Base-by-base conservation (phyloP, 1,284 basidiomycete species). In the Wallemia hederae region DNA sequence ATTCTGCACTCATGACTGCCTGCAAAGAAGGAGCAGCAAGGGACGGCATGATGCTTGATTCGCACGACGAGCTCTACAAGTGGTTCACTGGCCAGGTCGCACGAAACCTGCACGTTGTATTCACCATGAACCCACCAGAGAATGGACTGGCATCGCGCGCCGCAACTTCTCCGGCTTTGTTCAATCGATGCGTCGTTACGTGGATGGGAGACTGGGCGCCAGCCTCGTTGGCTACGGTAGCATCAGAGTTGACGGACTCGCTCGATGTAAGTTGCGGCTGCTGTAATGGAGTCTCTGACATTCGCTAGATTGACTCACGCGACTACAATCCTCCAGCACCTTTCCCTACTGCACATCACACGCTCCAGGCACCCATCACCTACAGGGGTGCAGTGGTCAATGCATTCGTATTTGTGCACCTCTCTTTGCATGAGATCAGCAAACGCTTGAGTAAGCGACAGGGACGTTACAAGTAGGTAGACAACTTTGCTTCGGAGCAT, bases 161-260 rank as follows among this genome's bases (percentile, higher is more conserved):
- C 7, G 92, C 94, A 0, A 97, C 94, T 0, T 97, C 91, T 0
- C 94, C 94, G 2, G 91, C 91, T 19, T 75, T 96, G 66, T 97
- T 97, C 80, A 97, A 97, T 73, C 82, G 91, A 74, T 97, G 91
- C 69, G 91, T 96, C 2, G 76, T 97, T 62, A 90, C 96, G 71
- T 96, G 91, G 91, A 96, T 96, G 66, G 90, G 91, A 39, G 89
- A 94, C 69, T 96, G 91, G 91, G 89, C 90, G 5, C 88, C 92
- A 66, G 89, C 94, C 69, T 90, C 91, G 0, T 85, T 96, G 70
- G 94, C 85, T 69, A 91, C 96, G 74, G 91, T 97, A 62, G 91
- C 85, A 33, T 80, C 84, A 75, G 91, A 96, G 72, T 91, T 96
- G 70, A 96, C 90, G 0, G 79, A 85, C 61, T 83, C 82, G 0